A percentile compares a stretch with the other conserved stretches of the same genome.
Conservation (phyloP, 2,329 filamentous ascomycete genomes). For the Lachnellula willkommii region DNA sequence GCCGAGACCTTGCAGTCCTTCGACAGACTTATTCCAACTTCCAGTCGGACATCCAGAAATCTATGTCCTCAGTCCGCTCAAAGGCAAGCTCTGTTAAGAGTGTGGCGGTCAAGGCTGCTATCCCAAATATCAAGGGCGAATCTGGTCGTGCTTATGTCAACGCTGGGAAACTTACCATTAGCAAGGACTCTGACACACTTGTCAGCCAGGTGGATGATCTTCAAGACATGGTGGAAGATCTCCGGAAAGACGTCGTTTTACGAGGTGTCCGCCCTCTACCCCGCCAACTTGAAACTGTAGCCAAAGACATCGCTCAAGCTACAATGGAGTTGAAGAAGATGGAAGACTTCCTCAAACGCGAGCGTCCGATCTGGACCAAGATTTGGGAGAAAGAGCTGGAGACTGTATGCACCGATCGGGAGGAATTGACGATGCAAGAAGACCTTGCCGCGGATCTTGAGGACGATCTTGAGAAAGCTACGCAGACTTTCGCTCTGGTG, state of each 20-base stretch:
- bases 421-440: conserved; percentile 93
- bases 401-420: conserved; percentile 89
- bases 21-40: conserved; percentile 92
- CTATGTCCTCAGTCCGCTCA: conserved; percentile 75
- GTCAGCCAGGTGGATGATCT: conserved; percentile 91
- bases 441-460: conserved; percentile 87
- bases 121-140: conserved; percentile 69
- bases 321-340: conserved; percentile 88
- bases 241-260: conserved; percentile 92
- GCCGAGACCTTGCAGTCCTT: conserved; percentile 83
- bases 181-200: conserved; percentile 80
- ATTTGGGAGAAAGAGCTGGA: conserved; percentile 98
- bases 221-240: conserved; percentile 93
- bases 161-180: conserved; percentile 79
- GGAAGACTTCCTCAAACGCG: conserved; percentile 82
- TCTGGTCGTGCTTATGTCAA: conserved; percentile 83
- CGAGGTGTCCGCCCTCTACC: conserved; percentile 88
- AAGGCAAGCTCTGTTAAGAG: conserved; percentile 80
- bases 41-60: conserved; percentile 78
- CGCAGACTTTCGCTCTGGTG: conserved; percentile 87
- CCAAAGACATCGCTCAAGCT: conserved; percentile 77
- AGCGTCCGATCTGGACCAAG: conserved; percentile 98
- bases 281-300: conserved; percentile 80
- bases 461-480: conserved; percentile 91
- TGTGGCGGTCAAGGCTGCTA: conserved; percentile 62